Base-by-base conservation (phyloP, 345 rosid species). In the Hibiscus syriacus region DNA sequence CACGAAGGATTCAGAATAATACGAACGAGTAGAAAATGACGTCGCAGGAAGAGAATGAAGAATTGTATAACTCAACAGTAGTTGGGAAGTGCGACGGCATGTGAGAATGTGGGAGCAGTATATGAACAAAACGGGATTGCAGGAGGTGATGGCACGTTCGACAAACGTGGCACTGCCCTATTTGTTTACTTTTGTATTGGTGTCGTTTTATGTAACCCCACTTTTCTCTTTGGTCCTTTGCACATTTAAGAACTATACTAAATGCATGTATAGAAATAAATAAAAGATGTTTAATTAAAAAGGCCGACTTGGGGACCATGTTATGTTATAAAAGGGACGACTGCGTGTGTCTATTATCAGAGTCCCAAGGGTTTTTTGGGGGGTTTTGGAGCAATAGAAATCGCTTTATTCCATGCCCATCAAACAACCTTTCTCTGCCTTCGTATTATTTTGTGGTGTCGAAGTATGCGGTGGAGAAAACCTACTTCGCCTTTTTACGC, bases 131-230 rank as follows among this genome's bases (percentile, higher is more conserved):
- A 20, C 26, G 64, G 63, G 49, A 45, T 38, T 38, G 48, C 65
- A 59, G 16, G 62, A 29, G 38, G 29, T n/a, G 62, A 4, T 3
- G 63, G 23, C 23, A 32, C 63, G 41, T 57, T 57, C 14, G 1
- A 0, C 1, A 12, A 13, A 38, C 50, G 65, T 61, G 65, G 49
- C 49, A 38, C 49, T 66, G 68, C 79, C 77, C 77, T 63, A 52
- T 45, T 50, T 19, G 29, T 36, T 52, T 46, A 63, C 64, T 34
- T 53, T 72, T 34, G 67, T 34, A 17, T 2, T 50, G 41, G 23
- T 41, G 26, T 26, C 29, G 26, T 0, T 14, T 45, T 2, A 2
- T 23, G 23, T 14, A 17, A 19, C 25, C 25, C 25, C 25, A 49
- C 11, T 8, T 2, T 9, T 12, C 32, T 16, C 16, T 52, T 5